Percentiles rank a stretch among this genome's conserved stretches.
phyloP scores from a whole-genome alignment of 768 basidiomycete species.

The Austroboletus festivus region DNA sequence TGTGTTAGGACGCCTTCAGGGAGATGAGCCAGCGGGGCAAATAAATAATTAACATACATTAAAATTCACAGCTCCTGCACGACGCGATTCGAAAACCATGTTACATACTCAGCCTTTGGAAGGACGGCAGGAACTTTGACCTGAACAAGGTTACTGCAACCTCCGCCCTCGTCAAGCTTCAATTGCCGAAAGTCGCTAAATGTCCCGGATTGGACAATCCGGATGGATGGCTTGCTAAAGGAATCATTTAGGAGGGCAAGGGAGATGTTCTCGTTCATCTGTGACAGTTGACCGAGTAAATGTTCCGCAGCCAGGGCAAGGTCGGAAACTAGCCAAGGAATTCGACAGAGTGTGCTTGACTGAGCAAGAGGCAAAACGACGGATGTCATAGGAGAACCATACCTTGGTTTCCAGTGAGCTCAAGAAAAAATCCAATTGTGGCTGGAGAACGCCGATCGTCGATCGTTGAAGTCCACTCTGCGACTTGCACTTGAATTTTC shows the following conservation, averaged over 20 bases:
- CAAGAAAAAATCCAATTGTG: conserved; percentile 6
- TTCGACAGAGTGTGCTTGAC: neutral
- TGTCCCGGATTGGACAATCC: neutral
- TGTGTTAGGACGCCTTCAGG: no score
- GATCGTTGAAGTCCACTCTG: neutral
- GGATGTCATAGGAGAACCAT: neutral
- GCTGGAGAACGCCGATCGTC: conserved; percentile 3
- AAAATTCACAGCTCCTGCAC: neutral
- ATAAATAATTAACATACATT: no score
- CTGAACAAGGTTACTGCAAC: neutral
- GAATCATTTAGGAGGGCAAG: neutral
- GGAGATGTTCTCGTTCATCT: neutral
- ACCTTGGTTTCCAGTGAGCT: conserved; percentile 1
- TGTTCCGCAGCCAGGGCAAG: neutral
- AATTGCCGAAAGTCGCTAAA: neutral
- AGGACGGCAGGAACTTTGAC: neutral
- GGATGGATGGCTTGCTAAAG: neutral
- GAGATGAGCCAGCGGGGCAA: no score
- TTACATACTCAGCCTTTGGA: neutral
- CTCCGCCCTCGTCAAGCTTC: neutral
- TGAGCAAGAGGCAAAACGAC: neutral
- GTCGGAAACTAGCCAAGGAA: neutral
- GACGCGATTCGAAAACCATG: neutral
- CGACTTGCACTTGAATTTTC: neutral
- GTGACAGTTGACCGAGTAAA: neutral